A percentile compares a stretch with the other conserved stretches of the same genome.
Evolutionary conservation across 176 grass and related monocot species (phyloP).

Genomic region (Leersia perrieri): DNA sequence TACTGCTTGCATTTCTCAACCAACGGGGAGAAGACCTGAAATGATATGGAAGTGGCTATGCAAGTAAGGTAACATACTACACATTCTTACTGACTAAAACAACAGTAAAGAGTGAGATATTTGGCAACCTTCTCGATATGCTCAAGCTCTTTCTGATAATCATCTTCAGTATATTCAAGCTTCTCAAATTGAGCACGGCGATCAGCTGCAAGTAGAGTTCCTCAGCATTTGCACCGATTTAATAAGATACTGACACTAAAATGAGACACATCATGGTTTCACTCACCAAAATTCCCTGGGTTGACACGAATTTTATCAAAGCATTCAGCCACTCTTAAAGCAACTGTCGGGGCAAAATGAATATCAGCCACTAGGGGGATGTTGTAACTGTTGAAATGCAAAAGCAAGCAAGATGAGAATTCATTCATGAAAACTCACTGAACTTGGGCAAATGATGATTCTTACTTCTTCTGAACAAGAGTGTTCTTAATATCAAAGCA

Average conservation of each 20-base stretch:
- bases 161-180: conserved; percentile 84
- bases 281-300: conserved; percentile 96
- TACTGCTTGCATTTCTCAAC: conserved; percentile 99
- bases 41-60: background rate
- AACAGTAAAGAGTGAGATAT: background rate
- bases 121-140: conserved; percentile 85
- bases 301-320: conserved; percentile 99
- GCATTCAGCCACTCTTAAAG: conserved; percentile 93
- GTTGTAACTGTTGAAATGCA: conserved; percentile 65
- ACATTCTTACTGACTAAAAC: background rate
- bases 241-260: conserved; percentile 14
- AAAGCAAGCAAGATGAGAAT: conserved; percentile 12
- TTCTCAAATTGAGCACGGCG: conserved; percentile 92
- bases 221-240: conserved; percentile 8
- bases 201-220: conserved; percentile 69
- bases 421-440: background rate
- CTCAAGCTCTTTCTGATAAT: conserved; percentile 93
- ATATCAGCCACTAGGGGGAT: conserved; percentile 99
- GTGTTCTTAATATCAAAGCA: conserved; percentile 95
- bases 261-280: conserved; percentile 6
- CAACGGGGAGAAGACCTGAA: conserved; percentile 93
- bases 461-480: conserved; percentile 98
- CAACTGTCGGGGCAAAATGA: conserved; percentile 94
- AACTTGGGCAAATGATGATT: conserved; percentile 18
- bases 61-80: conserved; percentile 23